phyloP scores from a whole-genome alignment of 1,284 basidiomycete genomes.

The Cryptococcus deneoformans region DNA sequence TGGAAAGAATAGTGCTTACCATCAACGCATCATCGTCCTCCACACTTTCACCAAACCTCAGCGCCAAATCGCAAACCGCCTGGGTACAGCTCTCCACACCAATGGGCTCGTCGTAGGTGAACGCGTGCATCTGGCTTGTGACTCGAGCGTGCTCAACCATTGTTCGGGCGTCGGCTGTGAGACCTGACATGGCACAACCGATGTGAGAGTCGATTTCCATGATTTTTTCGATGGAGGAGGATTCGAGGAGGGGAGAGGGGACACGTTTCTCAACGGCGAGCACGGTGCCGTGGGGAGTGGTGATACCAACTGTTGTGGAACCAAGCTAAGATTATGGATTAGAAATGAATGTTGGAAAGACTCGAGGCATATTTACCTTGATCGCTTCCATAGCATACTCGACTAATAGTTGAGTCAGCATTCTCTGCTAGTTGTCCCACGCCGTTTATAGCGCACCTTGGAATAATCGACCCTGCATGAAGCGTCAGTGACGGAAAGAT shows the following conservation, averaged over 20 bases:
- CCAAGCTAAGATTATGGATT: constrained; percentile 64
- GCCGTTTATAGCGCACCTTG: constrained; percentile 42
- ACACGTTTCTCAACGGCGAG: constrained; percentile 98
- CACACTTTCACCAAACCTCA: constrained; percentile 98
- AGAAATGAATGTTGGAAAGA: not conserved
- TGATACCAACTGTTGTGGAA: constrained; percentile 94
- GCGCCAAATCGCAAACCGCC: constrained; percentile 94
- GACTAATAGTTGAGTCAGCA: constrained; percentile 56
- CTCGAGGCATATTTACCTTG: constrained; percentile 60
- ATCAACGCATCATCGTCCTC: constrained; percentile 99
- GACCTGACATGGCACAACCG: constrained; percentile 96
- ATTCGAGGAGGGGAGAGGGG: constrained; percentile 93
- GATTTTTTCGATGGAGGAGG: constrained; percentile 97
- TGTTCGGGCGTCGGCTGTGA: constrained; percentile 96
- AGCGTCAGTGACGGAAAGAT: constrained; percentile 12
- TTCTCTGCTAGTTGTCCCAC: not conserved
- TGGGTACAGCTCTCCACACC: constrained; percentile 97
- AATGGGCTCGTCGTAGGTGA: constrained; percentile 96
- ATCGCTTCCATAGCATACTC: constrained; percentile 99
- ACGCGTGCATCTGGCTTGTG: constrained; percentile 91
- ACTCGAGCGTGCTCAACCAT: constrained; percentile 99
- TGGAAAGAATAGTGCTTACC: constrained; percentile 49
- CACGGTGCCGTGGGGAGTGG: constrained; percentile 81
- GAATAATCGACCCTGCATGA: constrained; percentile 50
- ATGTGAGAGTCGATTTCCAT: constrained; percentile 99